phyloP scores from a whole-genome alignment of 768 basidiomycete genomes.

The Lactarius trivialis region DNA sequence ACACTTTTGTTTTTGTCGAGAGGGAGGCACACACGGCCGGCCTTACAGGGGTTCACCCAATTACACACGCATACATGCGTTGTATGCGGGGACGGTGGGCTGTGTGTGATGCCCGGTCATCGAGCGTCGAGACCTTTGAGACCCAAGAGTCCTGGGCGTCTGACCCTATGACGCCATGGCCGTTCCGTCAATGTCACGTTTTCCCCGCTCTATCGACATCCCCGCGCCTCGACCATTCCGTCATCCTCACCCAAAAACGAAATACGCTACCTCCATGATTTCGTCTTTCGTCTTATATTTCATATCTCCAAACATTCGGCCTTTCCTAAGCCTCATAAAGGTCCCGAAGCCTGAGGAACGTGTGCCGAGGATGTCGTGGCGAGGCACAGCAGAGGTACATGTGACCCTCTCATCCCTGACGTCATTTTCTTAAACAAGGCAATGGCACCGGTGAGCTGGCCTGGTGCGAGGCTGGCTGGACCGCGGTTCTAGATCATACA shows the following conservation, averaged over 20 bases:
- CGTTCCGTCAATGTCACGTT: conserved; percentile 1
- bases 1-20: neutral
- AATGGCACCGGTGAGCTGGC: neutral
- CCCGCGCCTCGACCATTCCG: conserved; percentile 17
- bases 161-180: conserved; percentile 7
- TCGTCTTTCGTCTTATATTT: neutral
- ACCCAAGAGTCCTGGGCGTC: neutral
- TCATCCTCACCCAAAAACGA: neutral
- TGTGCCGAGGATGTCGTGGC: neutral
- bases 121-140: neutral
- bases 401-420: neutral
- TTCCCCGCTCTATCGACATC: conserved; percentile 19
- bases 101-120: neutral
- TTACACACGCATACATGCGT: neutral
- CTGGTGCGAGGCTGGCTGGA: neutral
- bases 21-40: neutral
- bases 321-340: neutral
- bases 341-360: neutral
- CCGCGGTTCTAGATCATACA: neutral
- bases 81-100: neutral
- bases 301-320: neutral
- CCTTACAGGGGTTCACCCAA: neutral
- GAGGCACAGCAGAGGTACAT: neutral
- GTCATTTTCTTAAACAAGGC: neutral
- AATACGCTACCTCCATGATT: neutral